Base-by-base conservation (phyloP, 306 rosid genomes). In the Cicer pinnatifidum region DNA sequence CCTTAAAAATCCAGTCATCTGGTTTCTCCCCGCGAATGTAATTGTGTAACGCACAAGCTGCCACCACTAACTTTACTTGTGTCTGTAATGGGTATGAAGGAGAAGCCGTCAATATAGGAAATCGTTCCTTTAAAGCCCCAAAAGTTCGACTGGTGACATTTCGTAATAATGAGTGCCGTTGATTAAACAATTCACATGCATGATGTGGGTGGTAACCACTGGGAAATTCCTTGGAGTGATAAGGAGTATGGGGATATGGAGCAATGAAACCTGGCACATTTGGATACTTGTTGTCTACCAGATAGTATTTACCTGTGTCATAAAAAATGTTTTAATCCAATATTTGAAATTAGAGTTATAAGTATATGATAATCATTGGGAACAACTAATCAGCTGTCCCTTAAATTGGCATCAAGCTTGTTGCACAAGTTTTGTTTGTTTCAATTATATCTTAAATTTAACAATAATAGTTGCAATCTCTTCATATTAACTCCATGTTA, bases 81-180 rank as follows among this genome's bases (percentile, higher is more conserved):
- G 98, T 92, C 74, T 87, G 96, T 64, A 92, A 79, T 4, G 94
- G 98, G 81, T 92, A 92, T 0, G 98, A 87, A 78, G 98, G 92
- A 70, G 96, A 84, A 43, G 92, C 76, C 80, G 83, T 80, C 83
- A 90, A 65, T 81, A 90, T 92, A 35, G 98, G 98, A 81, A 92
- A 92, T 19, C 98, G 88, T 11, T 82, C 88, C 78, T 90, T 90
- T 44, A 92, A 75, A 62, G 86, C 85, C 61, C 87, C 92, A 70
- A 88, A 90, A 72, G 82, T 81, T 43, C 87, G 85, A 62, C 81
- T 82, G 0, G 91, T 78, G 39, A 94, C 85, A 62, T 80, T 84
- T 41, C 85, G 77, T 71, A 92, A 65, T 80, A 88, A 67, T 1
- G 92, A 83, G 71, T 92, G 98, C 2, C 95, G 92, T 69, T 83